Evolutionary conservation across 768 basidiomycete species (phyloP).

Genomic region (Pleurotus cornucopiae): DNA sequence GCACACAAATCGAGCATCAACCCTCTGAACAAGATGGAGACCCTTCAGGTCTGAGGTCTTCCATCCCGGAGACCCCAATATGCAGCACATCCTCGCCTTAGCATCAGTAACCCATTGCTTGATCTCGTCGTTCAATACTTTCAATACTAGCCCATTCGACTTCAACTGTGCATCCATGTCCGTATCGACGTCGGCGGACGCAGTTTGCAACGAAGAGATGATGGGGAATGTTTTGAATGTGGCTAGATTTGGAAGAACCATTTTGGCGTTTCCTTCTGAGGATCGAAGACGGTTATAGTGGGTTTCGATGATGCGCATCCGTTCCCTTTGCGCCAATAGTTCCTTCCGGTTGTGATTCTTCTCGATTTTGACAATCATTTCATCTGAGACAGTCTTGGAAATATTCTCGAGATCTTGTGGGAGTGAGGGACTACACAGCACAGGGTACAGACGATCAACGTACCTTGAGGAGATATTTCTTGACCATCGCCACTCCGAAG

Average conservation of each 20-base stretch:
- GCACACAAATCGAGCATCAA: slow-evolving; percentile 60
- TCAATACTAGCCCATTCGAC: slow-evolving; percentile 22
- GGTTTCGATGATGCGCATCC: slow-evolving; percentile 30
- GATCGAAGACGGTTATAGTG: slow-evolving; percentile 44
- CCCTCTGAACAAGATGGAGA: slow-evolving; percentile 53
- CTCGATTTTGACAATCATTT: slow-evolving; percentile 18
- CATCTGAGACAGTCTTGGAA: slow-evolving; percentile 17
- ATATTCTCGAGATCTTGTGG: not conserved
- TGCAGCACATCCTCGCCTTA: slow-evolving; percentile 34
- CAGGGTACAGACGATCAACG: slow-evolving; percentile 7
- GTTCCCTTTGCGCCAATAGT: slow-evolving; percentile 17
- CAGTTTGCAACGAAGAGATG: slow-evolving; percentile 22
- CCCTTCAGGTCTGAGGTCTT: slow-evolving; percentile 38
- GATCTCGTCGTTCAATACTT: slow-evolving; percentile 40
- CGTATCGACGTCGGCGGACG: slow-evolving; percentile 6
- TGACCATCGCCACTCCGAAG: slow-evolving; percentile 37
- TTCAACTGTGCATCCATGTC: slow-evolving; percentile 12
- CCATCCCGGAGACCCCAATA: slow-evolving; percentile 52
- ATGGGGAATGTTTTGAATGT: slow-evolving; percentile 27
- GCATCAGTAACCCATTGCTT: slow-evolving; percentile 44
- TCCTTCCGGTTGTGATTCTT: slow-evolving; percentile 18
- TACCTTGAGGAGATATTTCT: slow-evolving; percentile 31
- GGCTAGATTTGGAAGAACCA: slow-evolving; percentile 38
- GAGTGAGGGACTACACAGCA: not conserved
- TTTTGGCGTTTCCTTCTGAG: slow-evolving; percentile 13